phyloP scores from a whole-genome alignment of 2,329 filamentous ascomycete species.

The Nigrograna mackinnonii region DNA sequence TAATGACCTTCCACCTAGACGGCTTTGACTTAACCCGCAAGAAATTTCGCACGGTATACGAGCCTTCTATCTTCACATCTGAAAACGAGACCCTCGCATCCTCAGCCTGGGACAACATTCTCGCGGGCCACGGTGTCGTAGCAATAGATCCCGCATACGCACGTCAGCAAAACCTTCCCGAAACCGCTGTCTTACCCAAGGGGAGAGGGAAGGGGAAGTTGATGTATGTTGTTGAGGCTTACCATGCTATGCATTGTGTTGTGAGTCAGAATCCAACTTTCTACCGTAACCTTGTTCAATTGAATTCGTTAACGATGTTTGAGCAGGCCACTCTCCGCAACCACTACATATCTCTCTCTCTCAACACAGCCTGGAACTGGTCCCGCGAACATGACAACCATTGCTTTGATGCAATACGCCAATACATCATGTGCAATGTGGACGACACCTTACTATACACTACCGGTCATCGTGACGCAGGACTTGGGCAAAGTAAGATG shows the following conservation, averaged over 20 bases:
- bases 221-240: slow-evolving; percentile 11
- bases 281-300: neutral
- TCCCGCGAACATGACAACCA: slow-evolving; percentile 5
- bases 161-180: slow-evolving; percentile 5
- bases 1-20: too few species aligned
- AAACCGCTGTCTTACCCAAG: slow-evolving; percentile 5
- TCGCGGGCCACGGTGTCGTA: slow-evolving; percentile 10
- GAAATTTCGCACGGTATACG: too few species aligned
- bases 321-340: neutral
- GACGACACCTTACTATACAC: slow-evolving; percentile 9
- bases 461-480: slow-evolving; percentile 6
- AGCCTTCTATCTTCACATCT: slow-evolving; percentile 9
- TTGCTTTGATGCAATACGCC: slow-evolving; percentile 8
- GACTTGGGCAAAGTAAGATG: slow-evolving; percentile 6
- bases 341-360: neutral
- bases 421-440: slow-evolving; percentile 11
- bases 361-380: slow-evolving; percentile 3
- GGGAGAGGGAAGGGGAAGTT: slow-evolving; percentile 5
- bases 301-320: too few species aligned
- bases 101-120: slow-evolving; percentile 9
- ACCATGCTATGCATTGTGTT: slow-evolving; percentile 11
- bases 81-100: slow-evolving; percentile 5
- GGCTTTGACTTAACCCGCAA: too few species aligned
- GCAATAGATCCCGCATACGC: slow-evolving; percentile 6
- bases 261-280: neutral